These are phyloP conservation scores for Neopestalotiopsis clavispora DNA, from an alignment of 2,329 filamentous ascomycete species.

Conservation along the genomic window DNA sequence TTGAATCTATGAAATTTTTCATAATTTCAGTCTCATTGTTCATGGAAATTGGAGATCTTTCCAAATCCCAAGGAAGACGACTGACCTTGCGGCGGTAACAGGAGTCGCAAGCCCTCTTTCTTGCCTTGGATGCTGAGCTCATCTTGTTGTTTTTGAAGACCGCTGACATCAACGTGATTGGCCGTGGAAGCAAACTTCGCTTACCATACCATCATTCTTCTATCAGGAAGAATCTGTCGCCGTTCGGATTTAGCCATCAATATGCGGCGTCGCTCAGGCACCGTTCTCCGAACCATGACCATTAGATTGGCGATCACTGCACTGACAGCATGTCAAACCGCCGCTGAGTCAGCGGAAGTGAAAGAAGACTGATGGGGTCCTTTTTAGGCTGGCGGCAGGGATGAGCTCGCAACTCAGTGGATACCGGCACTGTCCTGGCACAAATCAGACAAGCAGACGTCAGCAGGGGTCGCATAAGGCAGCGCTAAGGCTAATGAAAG, in stretches of 20 bases:
- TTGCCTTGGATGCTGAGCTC: slow-evolving; percentile 2
- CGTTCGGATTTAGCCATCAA: neutral
- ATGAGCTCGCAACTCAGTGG: neutral
- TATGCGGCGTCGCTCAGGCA: neutral
- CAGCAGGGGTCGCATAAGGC: neutral
- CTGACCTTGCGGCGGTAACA: slow-evolving; percentile 16
- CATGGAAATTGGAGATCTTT: neutral
- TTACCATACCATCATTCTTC: neutral
- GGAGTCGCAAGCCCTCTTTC: slow-evolving; percentile 17
- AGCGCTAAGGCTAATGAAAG: neutral
- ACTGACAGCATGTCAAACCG: neutral
- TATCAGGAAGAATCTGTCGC: neutral
- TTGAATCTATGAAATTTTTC: slow-evolving; percentile 6
- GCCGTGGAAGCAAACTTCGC: neutral
- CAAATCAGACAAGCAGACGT: neutral
- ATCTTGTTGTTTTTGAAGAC: neutral
- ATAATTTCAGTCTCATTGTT: neutral
- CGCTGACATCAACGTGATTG: neutral
- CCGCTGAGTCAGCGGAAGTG: slow-evolving; percentile 6
- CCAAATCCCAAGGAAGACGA: neutral
- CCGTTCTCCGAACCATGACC: neutral
- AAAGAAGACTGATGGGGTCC: neutral
- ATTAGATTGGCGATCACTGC: neutral
- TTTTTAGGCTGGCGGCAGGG: neutral
- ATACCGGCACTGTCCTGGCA: neutral